Base-by-base conservation (phyloP, 169 alveolate genomes). In the Cardiosporidium cionae region DNA sequence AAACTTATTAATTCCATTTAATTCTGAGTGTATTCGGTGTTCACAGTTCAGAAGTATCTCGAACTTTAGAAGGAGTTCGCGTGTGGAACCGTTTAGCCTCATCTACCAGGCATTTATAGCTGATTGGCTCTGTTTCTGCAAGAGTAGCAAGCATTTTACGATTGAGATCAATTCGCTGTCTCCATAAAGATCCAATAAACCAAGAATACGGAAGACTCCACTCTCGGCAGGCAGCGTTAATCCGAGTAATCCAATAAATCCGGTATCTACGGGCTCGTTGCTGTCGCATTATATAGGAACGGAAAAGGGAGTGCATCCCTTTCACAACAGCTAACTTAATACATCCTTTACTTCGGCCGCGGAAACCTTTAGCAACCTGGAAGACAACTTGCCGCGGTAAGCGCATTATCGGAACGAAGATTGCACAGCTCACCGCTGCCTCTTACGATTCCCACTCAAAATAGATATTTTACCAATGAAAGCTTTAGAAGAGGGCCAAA, bases 141-240 rank as follows among this genome's bases (percentile, higher is more conserved):
- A 79, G 27, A 35, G 76, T 72, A 6, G 76, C 66, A 4, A 79
- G 77, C 34, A 53, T 36, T 73, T 73, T 79, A 25, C 85, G 35
- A 53, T 76, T 72, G 22, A 77, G 66, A 31, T 34, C 29, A 16
- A 79, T 37, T 33, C 73, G 53, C 1, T 58, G 81, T 1, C 72
- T n/a, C 77, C 74, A 27, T n/a, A 79, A 52, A 7, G 76, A 72
- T 29, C 66, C 23, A 28, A 23, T 16, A 28, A 79, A 65, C 66
- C 70, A 35, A 3, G 81, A 64, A 64, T 72, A 79, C 27, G 85
- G 72, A 32, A 79, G 9, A 28, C 34, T 37, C 70, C 72, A 79
- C 69, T 79, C 85, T 29, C 85, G 22, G 3, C 64, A 29, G 3
- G 85, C 85, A 0, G 81, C 71, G 63, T 79, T 79, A 62, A 72